phyloP scores from a whole-genome alignment of 306 rosid species.

The Quercus suber region DNA sequence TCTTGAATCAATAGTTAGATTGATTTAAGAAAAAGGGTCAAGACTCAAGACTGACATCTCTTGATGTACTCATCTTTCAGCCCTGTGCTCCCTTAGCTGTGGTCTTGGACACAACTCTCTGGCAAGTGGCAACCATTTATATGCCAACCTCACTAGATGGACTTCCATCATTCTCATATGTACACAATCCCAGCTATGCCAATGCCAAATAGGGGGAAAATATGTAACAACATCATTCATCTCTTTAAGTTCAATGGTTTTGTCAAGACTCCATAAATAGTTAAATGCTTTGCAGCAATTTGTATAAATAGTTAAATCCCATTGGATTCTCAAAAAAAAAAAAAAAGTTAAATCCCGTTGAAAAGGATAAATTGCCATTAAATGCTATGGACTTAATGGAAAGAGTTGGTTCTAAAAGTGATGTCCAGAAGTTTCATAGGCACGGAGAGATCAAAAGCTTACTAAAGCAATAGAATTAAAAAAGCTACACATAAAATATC shows the following conservation, averaged over 20 bases:
- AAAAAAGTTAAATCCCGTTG: neutral
- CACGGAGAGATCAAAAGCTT: neutral
- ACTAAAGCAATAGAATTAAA: neutral
- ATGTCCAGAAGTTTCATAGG: neutral
- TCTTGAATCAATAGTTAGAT: too few species aligned
- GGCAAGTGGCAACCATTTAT: too few species aligned
- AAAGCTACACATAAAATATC: neutral
- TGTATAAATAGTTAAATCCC: neutral
- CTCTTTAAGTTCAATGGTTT: neutral
- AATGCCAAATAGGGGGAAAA: too few species aligned
- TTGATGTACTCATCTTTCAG: too few species aligned
- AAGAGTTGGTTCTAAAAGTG: neutral
- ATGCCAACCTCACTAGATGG: too few species aligned
- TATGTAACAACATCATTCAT: neutral
- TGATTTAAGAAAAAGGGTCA: too few species aligned
- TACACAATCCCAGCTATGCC: neutral
- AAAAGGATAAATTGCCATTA: neutral
- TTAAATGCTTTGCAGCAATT: neutral
- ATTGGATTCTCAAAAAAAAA: neutral
- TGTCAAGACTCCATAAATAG: neutral
- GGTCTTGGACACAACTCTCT: too few species aligned
- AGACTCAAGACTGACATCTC: too few species aligned
- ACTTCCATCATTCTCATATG: too few species aligned
- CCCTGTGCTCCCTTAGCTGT: too few species aligned
- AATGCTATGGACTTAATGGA: neutral